Conservation (phyloP, 2,329 filamentous ascomycete species). For the Ophiostoma ulmi region DNA sequence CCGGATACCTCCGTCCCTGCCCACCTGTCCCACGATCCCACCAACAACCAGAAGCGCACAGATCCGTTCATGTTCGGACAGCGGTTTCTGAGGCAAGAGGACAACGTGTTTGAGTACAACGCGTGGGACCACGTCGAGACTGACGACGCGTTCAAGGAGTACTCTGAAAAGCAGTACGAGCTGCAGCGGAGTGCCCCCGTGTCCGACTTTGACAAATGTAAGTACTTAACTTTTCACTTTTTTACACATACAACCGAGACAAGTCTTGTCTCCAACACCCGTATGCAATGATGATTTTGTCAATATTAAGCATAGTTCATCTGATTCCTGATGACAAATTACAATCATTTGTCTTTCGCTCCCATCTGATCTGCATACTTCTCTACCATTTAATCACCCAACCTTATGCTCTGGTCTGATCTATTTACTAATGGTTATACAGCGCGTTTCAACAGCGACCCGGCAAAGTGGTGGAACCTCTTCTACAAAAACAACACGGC, state of each 20-base stretch:
- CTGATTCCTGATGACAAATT: slow-evolving; percentile 62
- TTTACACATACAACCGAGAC: neutral
- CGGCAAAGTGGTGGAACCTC: slow-evolving; percentile 94
- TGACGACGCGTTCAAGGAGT: slow-evolving; percentile 80
- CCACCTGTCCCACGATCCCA: slow-evolving; percentile 66
- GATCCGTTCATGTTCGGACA: slow-evolving; percentile 97
- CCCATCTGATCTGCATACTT: slow-evolving; percentile 54
- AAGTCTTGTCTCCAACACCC: slow-evolving; percentile 17
- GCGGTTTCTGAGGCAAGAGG: slow-evolving; percentile 73
- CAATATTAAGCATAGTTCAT: slow-evolving; percentile 66
- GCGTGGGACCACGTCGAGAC: slow-evolving; percentile 98
- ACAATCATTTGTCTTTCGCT: slow-evolving; percentile 62
- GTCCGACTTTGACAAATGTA: slow-evolving; percentile 85
- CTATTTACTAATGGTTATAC: slow-evolving; percentile 25
- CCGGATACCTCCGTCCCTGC: slow-evolving; percentile 39
- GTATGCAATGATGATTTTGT: slow-evolving; percentile 41
- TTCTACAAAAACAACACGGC: slow-evolving; percentile 97
- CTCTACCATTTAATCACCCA: slow-evolving; percentile 21
- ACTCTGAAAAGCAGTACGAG: slow-evolving; percentile 75
- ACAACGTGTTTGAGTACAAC: slow-evolving; percentile 95
- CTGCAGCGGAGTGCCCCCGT: slow-evolving; percentile 83
- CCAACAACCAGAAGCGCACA: slow-evolving; percentile 72
- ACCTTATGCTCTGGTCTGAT: neutral
- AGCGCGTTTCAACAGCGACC: slow-evolving; percentile 82
- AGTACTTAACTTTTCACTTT: slow-evolving; percentile 27